Evolutionary conservation across 495 filamentous ascomycete genomes (phyloP).

Genomic region (Filosporella fistucella): DNA sequence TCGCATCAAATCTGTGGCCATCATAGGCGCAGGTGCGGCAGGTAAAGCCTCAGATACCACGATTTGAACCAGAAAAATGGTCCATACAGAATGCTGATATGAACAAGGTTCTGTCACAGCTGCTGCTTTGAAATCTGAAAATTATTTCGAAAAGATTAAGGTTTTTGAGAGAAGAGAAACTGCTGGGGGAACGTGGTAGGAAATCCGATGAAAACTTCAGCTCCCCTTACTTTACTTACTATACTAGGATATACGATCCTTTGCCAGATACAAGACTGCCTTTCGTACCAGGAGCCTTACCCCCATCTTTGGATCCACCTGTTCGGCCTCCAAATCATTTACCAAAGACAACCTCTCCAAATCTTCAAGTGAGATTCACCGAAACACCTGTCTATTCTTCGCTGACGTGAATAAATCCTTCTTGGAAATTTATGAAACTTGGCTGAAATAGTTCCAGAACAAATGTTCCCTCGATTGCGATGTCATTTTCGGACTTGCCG

Average conservation of each 20-base stretch:
- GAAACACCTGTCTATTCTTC: constrained; percentile 41
- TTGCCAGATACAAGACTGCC: constrained; percentile 25
- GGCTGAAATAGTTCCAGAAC: constrained; percentile 29
- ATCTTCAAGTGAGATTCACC: constrained; percentile 35
- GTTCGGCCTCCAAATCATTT: constrained; percentile 34
- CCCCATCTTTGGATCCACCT: constrained; percentile 36
- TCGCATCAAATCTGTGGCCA: constrained; percentile 41
- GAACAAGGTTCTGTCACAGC: constrained; percentile 37
- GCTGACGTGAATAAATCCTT: constrained; percentile 34
- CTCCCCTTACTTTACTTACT: too few species aligned
- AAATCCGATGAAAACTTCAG: not conserved
- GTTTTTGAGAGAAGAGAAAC: constrained; percentile 44
- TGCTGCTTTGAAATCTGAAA: constrained; percentile 40
- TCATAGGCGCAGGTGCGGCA: constrained; percentile 46
- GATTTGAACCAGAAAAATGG: not conserved
- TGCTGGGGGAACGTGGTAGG: constrained; percentile 45
- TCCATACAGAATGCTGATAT: constrained; percentile 5
- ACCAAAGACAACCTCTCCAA: constrained; percentile 31
- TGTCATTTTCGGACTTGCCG: constrained; percentile 41
- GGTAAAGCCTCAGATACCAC: constrained; percentile 26
- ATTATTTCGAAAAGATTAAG: constrained; percentile 42
- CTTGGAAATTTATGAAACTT: not conserved
- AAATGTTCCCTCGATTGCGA: constrained; percentile 46
- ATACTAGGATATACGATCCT: constrained; percentile 41
- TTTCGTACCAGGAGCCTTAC: constrained; percentile 33